Base-by-base conservation (phyloP, 2,329 filamentous ascomycete genomes). In the Trichoderma simmonsii region DNA sequence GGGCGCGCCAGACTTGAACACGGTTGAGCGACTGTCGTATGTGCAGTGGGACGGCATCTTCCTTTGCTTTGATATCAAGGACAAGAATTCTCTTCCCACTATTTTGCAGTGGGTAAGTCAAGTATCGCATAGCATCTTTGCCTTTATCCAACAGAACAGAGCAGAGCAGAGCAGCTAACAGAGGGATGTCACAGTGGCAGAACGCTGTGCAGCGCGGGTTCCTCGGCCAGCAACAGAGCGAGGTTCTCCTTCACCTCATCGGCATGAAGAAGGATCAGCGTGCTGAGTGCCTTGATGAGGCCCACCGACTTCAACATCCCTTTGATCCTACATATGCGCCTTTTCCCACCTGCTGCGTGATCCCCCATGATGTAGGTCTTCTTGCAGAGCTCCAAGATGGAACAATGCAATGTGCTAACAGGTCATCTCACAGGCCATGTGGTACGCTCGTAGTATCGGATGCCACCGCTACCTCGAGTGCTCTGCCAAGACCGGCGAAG, bases 11-110 rank as follows among this genome's bases (percentile, higher is more conserved):
- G 82, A 83, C 59, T 75, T 83, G 39, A 78, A 77, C 61, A 80
- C 77, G 2, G 77, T 83, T 7, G 75, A 79, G 61, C 77, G 77
- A 6, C 70, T 83, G 34, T 78, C 79, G 24, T 82, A 82, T 72
- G 79, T 83, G 14, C 57, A 75, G 6, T 83, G 80, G 81, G 80
- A 83, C 4, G 80, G 77, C 2, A 74, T 83, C 0, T 82, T 83
- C 70, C 75, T 83, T 36, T 83, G 82, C 71, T 83, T 83, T 70
- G 81, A 83, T n/a, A 76, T 83, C 8, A 77, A 77, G 18, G 77
- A 81, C 39, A 79, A 78, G 66, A 69, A 78, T 28, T 80, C 80
- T 9, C 75, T 83, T 76, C 77, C 78, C 26, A 78, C 74, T 1
- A 79, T 83, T 34, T 69, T 81, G 1, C 77, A 79, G 65, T 83